These are phyloP conservation scores for Persicaria maculosa DNA, from an alignment of 148 eudicot species.

Conservation along the genomic window DNA sequence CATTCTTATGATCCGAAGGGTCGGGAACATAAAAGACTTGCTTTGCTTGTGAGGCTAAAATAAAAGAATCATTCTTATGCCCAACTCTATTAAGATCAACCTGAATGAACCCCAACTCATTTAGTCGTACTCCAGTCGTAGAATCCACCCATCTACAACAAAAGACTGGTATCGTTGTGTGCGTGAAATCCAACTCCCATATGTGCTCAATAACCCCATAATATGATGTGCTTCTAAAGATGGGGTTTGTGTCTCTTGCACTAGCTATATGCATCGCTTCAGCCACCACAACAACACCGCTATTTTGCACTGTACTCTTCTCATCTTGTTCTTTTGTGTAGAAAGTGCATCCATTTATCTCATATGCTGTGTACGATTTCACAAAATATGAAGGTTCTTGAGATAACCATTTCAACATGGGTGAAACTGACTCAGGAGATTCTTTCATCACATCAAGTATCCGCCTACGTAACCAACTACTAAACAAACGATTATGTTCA, in stretches of 20 bases:
- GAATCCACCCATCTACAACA: neutral
- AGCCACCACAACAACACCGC: neutral
- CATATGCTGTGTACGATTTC: neutral
- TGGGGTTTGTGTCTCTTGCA: neutral
- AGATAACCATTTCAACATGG: neutral
- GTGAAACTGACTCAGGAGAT: neutral
- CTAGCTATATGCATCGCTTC: constrained; percentile 3
- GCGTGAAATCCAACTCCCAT: constrained; percentile 2
- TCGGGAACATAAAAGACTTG: no score
- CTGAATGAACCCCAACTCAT: no score
- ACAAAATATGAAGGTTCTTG: neutral
- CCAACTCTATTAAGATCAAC: no score
- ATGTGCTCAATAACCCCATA: neutral
- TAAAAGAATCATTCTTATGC: no score
- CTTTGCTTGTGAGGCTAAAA: no score
- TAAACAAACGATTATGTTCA: neutral
- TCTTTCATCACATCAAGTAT: neutral
- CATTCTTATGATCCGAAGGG: no score
- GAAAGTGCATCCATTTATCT: neutral
- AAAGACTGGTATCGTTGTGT: neutral
- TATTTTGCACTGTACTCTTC: neutral
- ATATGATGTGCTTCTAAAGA: neutral
- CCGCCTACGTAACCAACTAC: neutral
- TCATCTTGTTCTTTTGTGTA: neutral
- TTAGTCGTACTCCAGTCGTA: no score